Base-by-base conservation (phyloP, 2,329 filamentous ascomycete genomes). In the Claviceps humidiphila region DNA sequence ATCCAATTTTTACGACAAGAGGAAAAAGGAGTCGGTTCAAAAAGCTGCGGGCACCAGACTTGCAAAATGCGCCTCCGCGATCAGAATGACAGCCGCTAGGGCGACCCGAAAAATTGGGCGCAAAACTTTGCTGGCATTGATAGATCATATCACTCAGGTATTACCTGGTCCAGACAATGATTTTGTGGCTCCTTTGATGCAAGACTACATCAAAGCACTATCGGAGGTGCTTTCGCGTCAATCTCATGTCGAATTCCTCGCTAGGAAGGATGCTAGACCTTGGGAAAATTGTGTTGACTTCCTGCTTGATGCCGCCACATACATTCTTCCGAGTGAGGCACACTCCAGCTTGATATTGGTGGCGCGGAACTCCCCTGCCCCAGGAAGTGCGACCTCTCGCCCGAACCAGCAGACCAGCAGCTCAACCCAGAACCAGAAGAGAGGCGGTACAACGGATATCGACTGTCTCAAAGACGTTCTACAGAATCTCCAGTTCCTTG, bases 81-180 rank as follows among this genome's bases (percentile, higher is more conserved):
- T 97, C 53, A 83, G 88, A 51, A 73, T 83, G 26, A 79, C 85
- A 24, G 76, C 94, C 47, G 81, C 85, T 57, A 77, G 84, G 51
- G 85, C 87, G 22, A 73, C 84, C 37, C 69, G 74, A 20, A 83
- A 78, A 55, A 68, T 97, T 56, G 85, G 82, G 61, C 73, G 75
- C 54, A 94, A 89, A 64, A 91, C 89, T 0, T 74, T 91, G n/a
- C 78, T 84, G 59, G 80, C 85, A 5, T 71, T 96, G 16, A 74
- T 95, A 57, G 82, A 89, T 57, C 89, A 95, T 67, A 84, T 97
- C 55, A 83, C 81, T 3, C 82, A 95, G 57, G 81, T 82, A 17
- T 73, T 95, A 3, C 78, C 82, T 2, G 76, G 73, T 0, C 67
- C 69, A 3, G 77, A 82, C 51, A 81, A 81, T 14, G 75, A 73